A percentile compares a stretch with the other conserved stretches of the same genome.
Conservation (phyloP, 352 stramenopile species). For the Thalassiosira ordinaria region DNA sequence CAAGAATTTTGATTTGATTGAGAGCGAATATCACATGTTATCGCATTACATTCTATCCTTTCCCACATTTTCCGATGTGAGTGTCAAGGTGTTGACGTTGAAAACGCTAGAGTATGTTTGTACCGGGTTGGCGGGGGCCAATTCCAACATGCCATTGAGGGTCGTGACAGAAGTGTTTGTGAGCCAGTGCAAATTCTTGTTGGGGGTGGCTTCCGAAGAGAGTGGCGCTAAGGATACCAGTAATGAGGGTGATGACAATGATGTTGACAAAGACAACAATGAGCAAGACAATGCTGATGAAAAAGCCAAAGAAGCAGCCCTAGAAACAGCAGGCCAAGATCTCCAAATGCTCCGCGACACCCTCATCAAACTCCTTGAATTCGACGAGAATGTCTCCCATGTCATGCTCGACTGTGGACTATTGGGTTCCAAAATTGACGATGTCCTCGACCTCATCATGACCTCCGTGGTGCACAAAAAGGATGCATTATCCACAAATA, state of each 20-base stretch:
- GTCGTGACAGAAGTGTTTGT: constrained; percentile 81
- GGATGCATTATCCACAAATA: not conserved
- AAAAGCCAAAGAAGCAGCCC: constrained; percentile 7
- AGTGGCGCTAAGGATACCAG: constrained; percentile 14
- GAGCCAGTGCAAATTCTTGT: constrained; percentile 70
- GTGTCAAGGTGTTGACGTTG: constrained; percentile 81
- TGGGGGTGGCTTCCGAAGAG: constrained; percentile 37
- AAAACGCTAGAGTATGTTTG: constrained; percentile 86
- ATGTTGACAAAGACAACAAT: not conserved
- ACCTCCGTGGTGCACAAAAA: constrained; percentile 26
- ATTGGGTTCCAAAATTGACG: constrained; percentile 72
- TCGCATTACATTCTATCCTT: constrained; percentile 80
- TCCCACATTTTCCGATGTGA: constrained; percentile 77
- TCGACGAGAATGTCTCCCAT: constrained; percentile 76
- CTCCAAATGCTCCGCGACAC: constrained; percentile 79
- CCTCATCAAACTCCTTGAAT: constrained; percentile 80
- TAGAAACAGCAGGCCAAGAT: constrained; percentile 52
- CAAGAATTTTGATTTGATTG: constrained; percentile 85
- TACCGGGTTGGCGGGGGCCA: constrained; percentile 73
- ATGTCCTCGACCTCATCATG: constrained; percentile 71
- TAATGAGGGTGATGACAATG: constrained; percentile 12
- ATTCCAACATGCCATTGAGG: constrained; percentile 71
- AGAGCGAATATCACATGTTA: constrained; percentile 78
- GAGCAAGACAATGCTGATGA: constrained; percentile 1
- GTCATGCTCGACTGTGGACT: constrained; percentile 79